Evolutionary conservation across 352 stramenopile genomes (phyloP).

Genomic region (Chrysophaeum taylorii): DNA sequence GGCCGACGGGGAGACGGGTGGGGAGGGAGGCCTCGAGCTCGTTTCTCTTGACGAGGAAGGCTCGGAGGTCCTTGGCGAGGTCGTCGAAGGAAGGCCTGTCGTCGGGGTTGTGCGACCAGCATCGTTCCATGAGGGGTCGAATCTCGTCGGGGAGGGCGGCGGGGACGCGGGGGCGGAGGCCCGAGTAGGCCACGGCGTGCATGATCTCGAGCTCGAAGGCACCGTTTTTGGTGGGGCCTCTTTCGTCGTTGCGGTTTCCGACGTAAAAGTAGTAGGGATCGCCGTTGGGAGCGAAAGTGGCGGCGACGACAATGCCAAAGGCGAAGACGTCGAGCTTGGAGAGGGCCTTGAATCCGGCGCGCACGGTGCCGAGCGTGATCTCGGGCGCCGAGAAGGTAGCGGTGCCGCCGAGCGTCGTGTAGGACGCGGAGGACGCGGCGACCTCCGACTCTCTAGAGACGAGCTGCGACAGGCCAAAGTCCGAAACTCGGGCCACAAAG

Average conservation of each 20-base stretch:
- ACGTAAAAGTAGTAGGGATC: too few relatives aligned
- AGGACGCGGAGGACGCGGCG: too few relatives aligned
- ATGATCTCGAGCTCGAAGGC: not conserved
- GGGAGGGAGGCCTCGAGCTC: not conserved
- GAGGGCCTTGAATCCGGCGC: not conserved
- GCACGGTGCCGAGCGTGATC: not conserved
- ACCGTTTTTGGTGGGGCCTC: too few relatives aligned
- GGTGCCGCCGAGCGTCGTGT: not conserved
- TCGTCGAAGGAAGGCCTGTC: constrained; percentile 9
- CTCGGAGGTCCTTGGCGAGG: not conserved
- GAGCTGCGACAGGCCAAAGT: constrained; percentile 23
- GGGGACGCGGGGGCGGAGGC: not conserved
- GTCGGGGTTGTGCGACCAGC: constrained; percentile 15
- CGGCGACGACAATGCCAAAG: constrained; percentile 1
- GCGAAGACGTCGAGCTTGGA: constrained; percentile 3
- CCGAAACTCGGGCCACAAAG: constrained; percentile 12
- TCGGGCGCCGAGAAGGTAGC: not conserved
- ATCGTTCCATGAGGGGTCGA: constrained; percentile 8
- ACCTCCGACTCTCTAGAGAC: not conserved
- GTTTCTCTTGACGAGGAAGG: not conserved
- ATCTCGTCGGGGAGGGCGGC: not conserved
- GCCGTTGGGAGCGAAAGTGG: not conserved
- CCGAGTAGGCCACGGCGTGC: not conserved
- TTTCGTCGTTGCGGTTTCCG: constrained; percentile 15
- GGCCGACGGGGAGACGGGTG: not conserved